A percentile compares a stretch with the other conserved stretches of the same genome.
Evolutionary conservation across 2,329 filamentous ascomycete genomes (phyloP).

Genomic region (Pseudophaeomoniella oleicola): DNA sequence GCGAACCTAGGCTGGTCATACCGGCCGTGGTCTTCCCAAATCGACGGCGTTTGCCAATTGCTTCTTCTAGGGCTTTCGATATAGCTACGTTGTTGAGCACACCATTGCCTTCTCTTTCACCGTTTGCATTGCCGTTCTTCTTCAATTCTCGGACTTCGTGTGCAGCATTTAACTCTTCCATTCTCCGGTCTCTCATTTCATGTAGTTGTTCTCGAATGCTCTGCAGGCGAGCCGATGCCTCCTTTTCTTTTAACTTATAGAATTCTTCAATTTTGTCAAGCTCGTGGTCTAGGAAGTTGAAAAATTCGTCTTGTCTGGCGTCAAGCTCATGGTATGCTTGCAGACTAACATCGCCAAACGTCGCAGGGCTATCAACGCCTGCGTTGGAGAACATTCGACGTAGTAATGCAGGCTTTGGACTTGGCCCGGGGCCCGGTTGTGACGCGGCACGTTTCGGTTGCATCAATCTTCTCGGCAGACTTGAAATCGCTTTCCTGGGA

Average conservation of each 20-base stretch:
- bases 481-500: not conserved
- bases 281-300: slow-evolving; percentile 67
- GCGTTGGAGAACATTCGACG: slow-evolving; percentile 2
- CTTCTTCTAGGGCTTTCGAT: slow-evolving; percentile 27
- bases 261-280: slow-evolving; percentile 86
- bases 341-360: slow-evolving; percentile 33
- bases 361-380: slow-evolving; percentile 15
- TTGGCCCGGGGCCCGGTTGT: not conserved
- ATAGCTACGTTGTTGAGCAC: slow-evolving; percentile 17
- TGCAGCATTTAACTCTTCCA: slow-evolving; percentile 52
- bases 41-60: slow-evolving; percentile 25
- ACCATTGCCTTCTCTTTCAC: slow-evolving; percentile 12
- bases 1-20: slow-evolving; percentile 28
- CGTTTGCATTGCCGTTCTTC: slow-evolving; percentile 10
- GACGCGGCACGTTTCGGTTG: not conserved
- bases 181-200: slow-evolving; percentile 75
- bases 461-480: not conserved
- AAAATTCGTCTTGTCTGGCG: slow-evolving; percentile 69
- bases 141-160: slow-evolving; percentile 18
- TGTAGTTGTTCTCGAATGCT: slow-evolving; percentile 72
- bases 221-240: slow-evolving; percentile 58
- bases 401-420: not conserved
- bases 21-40: slow-evolving; percentile 43
- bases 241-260: slow-evolving; percentile 75
- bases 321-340: slow-evolving; percentile 52